Evolutionary conservation across 345 rosid species (phyloP).

Genomic region (Acer yangbiense): DNA sequence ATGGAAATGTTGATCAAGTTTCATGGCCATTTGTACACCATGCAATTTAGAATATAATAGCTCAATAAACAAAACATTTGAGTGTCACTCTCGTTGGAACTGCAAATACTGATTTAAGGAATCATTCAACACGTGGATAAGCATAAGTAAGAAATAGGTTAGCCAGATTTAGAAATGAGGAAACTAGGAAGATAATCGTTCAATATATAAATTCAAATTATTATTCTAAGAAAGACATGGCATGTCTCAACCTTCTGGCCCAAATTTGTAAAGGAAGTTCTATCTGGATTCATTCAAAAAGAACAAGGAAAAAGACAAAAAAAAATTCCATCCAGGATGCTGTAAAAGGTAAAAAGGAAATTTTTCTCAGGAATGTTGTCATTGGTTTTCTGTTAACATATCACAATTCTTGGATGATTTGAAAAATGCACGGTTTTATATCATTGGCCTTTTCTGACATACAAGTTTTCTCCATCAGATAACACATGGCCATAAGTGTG

Average conservation of each 20-base stretch:
- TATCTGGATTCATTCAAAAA: not conserved
- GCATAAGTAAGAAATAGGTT: not conserved
- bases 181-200: no score
- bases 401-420: not conserved
- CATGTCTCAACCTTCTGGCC: not conserved
- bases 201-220: no score
- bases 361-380: not conserved
- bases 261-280: not conserved
- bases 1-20: not conserved
- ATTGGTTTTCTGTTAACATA: not conserved
- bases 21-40: not conserved
- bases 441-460: not conserved
- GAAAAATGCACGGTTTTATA: not conserved
- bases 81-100: no score
- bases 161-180: no score
- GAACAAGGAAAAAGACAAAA: not conserved
- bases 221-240: not conserved
- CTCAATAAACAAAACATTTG: not conserved
- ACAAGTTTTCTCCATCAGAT: not conserved
- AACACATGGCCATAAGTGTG: not conserved
- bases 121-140: not conserved
- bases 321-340: not conserved
- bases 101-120: no score
- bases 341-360: not conserved
- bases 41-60: not conserved